These are phyloP conservation scores for Dacryopinax spathularia DNA, from an alignment of 768 basidiomycete genomes.

Conservation along the genomic window DNA sequence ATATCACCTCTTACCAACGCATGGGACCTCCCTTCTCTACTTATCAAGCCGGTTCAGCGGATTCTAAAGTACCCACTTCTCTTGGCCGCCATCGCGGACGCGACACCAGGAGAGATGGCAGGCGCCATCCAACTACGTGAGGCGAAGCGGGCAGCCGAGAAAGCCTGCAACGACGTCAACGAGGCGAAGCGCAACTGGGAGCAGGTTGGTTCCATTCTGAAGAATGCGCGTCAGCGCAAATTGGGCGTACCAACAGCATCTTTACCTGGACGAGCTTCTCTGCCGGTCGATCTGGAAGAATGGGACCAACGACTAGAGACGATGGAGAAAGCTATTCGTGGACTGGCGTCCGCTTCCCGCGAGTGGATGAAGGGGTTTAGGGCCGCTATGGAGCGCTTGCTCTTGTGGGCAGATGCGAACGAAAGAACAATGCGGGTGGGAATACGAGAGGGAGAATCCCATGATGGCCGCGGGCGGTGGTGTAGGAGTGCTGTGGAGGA, in stretches of 20 bases:
- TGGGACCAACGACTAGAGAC: neutral
- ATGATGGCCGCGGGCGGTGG: neutral
- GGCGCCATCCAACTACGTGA: conserved; percentile 41
- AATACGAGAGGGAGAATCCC: neutral
- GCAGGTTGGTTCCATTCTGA: conserved; percentile 35
- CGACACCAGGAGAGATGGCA: conserved; percentile 36
- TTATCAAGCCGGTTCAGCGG: conserved; percentile 96
- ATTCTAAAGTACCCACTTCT: conserved; percentile 88
- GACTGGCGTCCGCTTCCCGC: neutral
- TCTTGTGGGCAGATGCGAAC: neutral
- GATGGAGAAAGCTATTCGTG: neutral
- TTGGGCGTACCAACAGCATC: conserved; percentile 1
- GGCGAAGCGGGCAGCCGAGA: conserved; percentile 50
- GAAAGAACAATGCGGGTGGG: neutral
- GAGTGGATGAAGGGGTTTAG: neutral
- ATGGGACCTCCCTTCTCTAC: conserved; percentile 83
- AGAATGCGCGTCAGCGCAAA: conserved; percentile 41
- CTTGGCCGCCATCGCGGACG: conserved; percentile 57
- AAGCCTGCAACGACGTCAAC: conserved; percentile 61
- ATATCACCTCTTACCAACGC: conserved; percentile 66
- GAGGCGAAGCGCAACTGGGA: conserved; percentile 63
- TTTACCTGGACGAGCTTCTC: neutral
- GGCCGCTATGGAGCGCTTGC: neutral
- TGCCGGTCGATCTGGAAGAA: neutral
- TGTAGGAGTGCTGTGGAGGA: neutral